These are phyloP conservation scores for Oldenlandia corymbosa DNA, from an alignment of 257 asterid species.

Conservation along the genomic window DNA sequence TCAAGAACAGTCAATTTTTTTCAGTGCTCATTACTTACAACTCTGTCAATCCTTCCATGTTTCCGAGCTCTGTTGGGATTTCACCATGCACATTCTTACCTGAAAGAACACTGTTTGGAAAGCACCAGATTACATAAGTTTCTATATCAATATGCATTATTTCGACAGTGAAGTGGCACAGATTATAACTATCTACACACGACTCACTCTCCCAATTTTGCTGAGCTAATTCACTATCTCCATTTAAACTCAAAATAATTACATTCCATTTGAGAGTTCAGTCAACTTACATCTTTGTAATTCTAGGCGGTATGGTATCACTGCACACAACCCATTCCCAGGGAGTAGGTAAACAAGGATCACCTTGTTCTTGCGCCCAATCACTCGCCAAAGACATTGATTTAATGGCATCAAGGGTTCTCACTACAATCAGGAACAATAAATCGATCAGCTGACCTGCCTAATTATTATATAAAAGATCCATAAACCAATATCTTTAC, in stretches of 20 bases:
- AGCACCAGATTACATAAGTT: constrained; percentile 15
- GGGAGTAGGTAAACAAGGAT: constrained; percentile 73
- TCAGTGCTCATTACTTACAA: constrained; percentile 48
- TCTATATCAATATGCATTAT: neutral
- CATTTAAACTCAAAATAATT: neutral
- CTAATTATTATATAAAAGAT: neutral
- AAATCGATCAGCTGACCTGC: constrained; percentile 20
- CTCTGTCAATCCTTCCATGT: constrained; percentile 78
- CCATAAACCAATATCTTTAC: neutral
- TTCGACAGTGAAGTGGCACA: neutral
- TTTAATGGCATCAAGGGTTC: constrained; percentile 45
- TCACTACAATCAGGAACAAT: constrained; percentile 42
- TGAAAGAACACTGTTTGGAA: constrained; percentile 64
- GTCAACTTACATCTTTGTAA: constrained; percentile 63
- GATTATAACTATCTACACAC: too few relatives aligned
- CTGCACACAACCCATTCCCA: constrained; percentile 93
- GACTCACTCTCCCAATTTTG: too few relatives aligned
- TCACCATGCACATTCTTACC: constrained; percentile 65
- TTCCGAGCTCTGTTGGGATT: constrained; percentile 58
- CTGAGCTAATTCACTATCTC: too few relatives aligned
- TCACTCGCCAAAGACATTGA: constrained; percentile 42
- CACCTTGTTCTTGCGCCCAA: constrained; percentile 60
- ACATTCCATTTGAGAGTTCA: constrained; percentile 2
- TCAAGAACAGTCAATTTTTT: neutral
- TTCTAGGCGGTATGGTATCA: constrained; percentile 68